Evolutionary conservation across 805 yeast genomes (phyloP).

Genomic region (Hanseniaspora guilliermondii): DNA sequence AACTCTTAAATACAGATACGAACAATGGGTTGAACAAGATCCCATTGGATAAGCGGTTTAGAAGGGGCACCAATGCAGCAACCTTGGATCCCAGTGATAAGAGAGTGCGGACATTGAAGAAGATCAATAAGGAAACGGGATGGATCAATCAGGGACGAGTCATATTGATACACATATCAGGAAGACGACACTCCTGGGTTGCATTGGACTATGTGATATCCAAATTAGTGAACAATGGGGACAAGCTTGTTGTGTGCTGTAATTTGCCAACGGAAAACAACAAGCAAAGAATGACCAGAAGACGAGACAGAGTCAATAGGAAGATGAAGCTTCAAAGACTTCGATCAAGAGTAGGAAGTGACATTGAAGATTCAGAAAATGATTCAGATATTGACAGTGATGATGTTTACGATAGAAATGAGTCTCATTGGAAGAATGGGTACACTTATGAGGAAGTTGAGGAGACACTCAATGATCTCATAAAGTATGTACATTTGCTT

Average conservation of each 20-base stretch:
- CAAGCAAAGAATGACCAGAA: conserved; percentile 9
- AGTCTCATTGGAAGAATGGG: conserved; percentile 25
- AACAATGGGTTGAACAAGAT: background rate
- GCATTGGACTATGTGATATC: conserved; percentile 59
- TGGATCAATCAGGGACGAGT: conserved; percentile 31
- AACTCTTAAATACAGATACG: background rate
- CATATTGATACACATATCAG: conserved; percentile 53
- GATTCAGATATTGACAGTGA: conserved; percentile 12
- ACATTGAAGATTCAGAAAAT: background rate
- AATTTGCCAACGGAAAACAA: conserved; percentile 20
- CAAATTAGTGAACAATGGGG: conserved; percentile 48
- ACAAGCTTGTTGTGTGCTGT: conserved; percentile 50
- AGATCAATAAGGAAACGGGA: conserved; percentile 22
- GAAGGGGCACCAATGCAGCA: conserved; percentile 8
- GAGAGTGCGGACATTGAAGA: conserved; percentile 18
- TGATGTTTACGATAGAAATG: conserved; percentile 15
- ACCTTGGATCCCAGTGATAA: conserved; percentile 3
- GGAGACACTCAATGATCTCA: conserved; percentile 19
- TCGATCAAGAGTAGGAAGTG: conserved; percentile 13
- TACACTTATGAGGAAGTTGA: conserved; percentile 22
- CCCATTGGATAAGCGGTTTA: conserved; percentile 1
- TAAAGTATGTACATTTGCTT: conserved; percentile 19
- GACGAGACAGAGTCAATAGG: conserved; percentile 13
- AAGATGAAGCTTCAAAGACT: background rate
- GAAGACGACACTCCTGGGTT: conserved; percentile 71